These are phyloP conservation scores for Populus simonii DNA, from an alignment of 345 rosid genomes.

Conservation along the genomic window DNA sequence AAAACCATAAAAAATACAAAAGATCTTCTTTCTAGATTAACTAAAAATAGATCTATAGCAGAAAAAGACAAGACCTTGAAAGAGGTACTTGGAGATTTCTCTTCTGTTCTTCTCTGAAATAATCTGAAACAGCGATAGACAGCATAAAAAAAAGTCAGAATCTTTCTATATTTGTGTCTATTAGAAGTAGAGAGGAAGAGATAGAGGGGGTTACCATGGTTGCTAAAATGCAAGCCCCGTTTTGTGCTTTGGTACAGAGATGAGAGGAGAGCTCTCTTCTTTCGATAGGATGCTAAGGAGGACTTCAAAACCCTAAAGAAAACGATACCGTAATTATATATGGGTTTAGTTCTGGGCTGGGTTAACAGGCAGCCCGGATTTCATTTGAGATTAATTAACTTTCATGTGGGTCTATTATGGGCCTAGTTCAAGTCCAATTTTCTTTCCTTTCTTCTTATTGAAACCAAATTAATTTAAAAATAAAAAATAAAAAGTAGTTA, in stretches of 20 bases:
- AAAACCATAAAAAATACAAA: background rate
- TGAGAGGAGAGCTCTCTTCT: background rate
- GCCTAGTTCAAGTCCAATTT: background rate
- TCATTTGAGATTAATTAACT: background rate
- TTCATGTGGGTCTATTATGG: background rate
- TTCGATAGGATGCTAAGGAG: background rate
- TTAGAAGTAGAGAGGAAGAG: background rate
- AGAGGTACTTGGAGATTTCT: constrained; percentile 28
- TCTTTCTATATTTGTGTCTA: too few species aligned
- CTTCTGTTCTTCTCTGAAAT: constrained; percentile 35
- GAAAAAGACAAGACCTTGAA: constrained; percentile 17
- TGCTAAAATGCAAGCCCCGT: background rate
- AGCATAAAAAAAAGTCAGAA: background rate
- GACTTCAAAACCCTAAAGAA: constrained; percentile 11
- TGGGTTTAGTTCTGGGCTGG: background rate
- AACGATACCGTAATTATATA: background rate
- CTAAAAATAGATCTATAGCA: background rate
- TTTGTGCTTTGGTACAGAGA: background rate
- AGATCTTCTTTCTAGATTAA: background rate
- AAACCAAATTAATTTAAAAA: too few species aligned
- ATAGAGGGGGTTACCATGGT: constrained; percentile 8
- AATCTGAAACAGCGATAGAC: constrained; percentile 8
- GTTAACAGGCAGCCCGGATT: background rate
- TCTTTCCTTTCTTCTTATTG: background rate
- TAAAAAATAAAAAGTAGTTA: too few species aligned